Conservation (phyloP, 331 rosid genomes). For the Malus hybrid region DNA sequence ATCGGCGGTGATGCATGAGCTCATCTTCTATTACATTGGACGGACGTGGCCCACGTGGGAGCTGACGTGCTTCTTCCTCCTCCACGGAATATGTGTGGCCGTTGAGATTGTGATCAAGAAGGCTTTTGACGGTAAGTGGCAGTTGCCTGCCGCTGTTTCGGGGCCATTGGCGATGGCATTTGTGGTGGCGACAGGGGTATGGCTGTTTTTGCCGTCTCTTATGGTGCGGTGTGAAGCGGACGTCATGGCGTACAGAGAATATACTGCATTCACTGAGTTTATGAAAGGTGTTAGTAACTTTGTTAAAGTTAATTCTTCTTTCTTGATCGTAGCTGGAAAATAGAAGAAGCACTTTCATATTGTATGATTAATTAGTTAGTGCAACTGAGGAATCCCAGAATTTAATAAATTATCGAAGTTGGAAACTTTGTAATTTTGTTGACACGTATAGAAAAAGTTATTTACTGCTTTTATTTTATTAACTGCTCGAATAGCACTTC, state of each 20-base stretch:
- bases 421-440: neutral
- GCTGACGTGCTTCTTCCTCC: conserved; percentile 26
- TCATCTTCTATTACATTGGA: conserved; percentile 25
- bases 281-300: neutral
- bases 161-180: conserved; percentile 12
- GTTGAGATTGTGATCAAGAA: conserved; percentile 7
- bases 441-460: no score
- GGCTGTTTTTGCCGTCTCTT: conserved; percentile 27
- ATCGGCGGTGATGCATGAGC: conserved; percentile 33
- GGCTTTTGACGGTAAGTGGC: neutral
- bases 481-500: no score
- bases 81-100: conserved; percentile 24
- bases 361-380: neutral
- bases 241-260: conserved; percentile 18
- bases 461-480: no score
- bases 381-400: neutral
- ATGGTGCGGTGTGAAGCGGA: conserved; percentile 11
- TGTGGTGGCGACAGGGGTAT: conserved; percentile 13
- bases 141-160: conserved; percentile 17
- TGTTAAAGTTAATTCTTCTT: neutral
- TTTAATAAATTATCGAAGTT: neutral
- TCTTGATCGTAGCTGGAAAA: neutral
- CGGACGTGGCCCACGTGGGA: conserved; percentile 38
- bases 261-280: conserved; percentile 5
- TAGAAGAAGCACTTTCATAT: neutral